Evolutionary conservation across 1,284 basidiomycete genomes (phyloP), one percentile per base, ranked within the genome.

Genomic region (Tilletia walkeri): DNA sequence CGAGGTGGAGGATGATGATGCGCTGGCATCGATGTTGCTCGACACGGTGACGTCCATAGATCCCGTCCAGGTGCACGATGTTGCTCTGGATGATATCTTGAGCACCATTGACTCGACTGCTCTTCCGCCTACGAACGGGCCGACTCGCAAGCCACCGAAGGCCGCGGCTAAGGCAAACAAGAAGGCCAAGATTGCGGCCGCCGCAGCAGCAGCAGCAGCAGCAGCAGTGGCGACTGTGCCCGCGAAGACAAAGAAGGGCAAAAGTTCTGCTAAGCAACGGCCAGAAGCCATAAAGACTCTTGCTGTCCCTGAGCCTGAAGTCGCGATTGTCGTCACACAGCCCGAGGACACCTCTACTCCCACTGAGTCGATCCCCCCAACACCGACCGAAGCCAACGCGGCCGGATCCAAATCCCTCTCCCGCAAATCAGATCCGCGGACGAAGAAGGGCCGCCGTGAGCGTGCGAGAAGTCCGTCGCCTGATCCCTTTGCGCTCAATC

Each of bases 401-500:
- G 24, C 20, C 20, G 20, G 20, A 6, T 7, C 20, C 34, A 9
- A 34, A 36, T 7, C 30, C 36, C 18, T 34, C 39, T 10, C 10
- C 73, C 70, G 36, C 34, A 63, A 63, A n/a, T 36, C 59, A 9
- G 59, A 63, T 39, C 59, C 59, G 20, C 7, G 59, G 59, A 63
- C 59, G 1, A 63, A 63, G 59, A 63, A 63, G 34, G 59, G 59
- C 59, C 59, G 59, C 34, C 59, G 59, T 12, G 59, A 63, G n/a
- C 59, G 59, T 39, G 36, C 38, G 4, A 9, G 59, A 1, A 63
- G 59, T 20, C 75, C 75, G 2, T 39, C 56, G 12, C 87, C 86
- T 14, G 88, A 92, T 83, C 88, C 88, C 0, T 86, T 88, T 65
- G 85, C 86, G 14, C 76, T 80, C 2, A 86, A 85, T 7, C 78